Base-by-base conservation (phyloP, 2,329 filamentous ascomycete genomes). In the Fusarium praegraminearum region DNA sequence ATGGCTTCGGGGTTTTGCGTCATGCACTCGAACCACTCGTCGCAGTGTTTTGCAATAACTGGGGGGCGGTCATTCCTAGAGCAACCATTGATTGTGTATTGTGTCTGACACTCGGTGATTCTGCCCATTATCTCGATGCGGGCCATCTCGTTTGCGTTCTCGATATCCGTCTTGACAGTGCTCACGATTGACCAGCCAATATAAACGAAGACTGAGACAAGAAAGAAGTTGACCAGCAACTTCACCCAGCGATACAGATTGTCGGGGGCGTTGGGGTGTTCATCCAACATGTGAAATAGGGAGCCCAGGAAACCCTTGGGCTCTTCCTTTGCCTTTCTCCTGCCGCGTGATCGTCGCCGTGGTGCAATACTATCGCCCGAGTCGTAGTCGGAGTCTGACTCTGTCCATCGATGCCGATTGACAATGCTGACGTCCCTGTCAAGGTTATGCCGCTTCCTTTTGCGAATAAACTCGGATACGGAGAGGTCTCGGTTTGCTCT, bases 21-120 rank as follows among this genome's bases (percentile, higher is more conserved):
- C 93, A 97, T 97, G 80, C 96, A 98, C 33, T 88, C 84, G 69
- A 91, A 89, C 95, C 95, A 98, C 66, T 90, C 87, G 35, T 89
- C 87, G 78, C 96, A 99, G 6, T 91, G 82, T 0, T 81, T 81
- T 65, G 91, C 87, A 72, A 98, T 83, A 0, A 92, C 93, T 0
- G 94, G 95, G 16, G 94, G 95, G 16, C 91, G 86, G 20, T 86
- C 86, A 4, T 86, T 84, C 57, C 81, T 79, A 1, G 85, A 87
- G 78, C 96, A 99, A 38, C 85, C 84, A 75, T 99, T 99, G 49
- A 89, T 85, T 3, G 85, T 82, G 78, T 91, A 99, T 68, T 95
- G 85, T 40, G 87, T 86, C 4, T 87, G 86, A 78, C 96, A 99
- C 9, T 85, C 83, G 2, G 88, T 85, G 78, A 96, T 96, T 68